Percentiles rank a stretch among this genome's conserved stretches.
phyloP scores from a whole-genome alignment of 805 yeast genomes.

The Wickerhamiella parazyma region DNA sequence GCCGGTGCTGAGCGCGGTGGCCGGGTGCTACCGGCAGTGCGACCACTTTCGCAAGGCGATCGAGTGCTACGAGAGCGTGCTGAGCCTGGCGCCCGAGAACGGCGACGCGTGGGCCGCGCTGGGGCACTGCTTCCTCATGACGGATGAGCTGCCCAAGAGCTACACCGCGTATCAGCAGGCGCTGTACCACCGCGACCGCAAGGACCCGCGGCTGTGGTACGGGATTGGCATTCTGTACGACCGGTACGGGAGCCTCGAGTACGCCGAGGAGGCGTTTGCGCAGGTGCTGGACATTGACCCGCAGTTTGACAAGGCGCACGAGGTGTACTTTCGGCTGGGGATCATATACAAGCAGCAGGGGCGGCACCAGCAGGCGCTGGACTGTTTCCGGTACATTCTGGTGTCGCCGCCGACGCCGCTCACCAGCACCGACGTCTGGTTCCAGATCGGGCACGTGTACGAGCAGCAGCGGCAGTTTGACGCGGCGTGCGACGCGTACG shows the following conservation, averaged over 20 bases:
- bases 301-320: conserved; percentile 88
- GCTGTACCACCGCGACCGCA: conserved; percentile 79
- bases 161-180: conserved; percentile 97
- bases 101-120: conserved; percentile 96
- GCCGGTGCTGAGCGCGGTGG: conserved; percentile 71
- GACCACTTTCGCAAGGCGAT: conserved; percentile 92
- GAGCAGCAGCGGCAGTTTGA: conserved; percentile 87
- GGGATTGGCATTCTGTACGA: conserved; percentile 96
- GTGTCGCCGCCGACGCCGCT: conserved; percentile 88
- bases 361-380: conserved; percentile 73
- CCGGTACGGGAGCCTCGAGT: conserved; percentile 88
- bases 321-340: conserved; percentile 90
- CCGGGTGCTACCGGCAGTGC: conserved; percentile 73
- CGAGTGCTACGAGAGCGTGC: conserved; percentile 79
- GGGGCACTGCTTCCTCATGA: conserved; percentile 89
- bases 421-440: conserved; percentile 96
- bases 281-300: conserved; percentile 93
- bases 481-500: conserved; percentile 91
- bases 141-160: conserved; percentile 90
- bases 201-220: conserved; percentile 96
- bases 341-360: conserved; percentile 93
- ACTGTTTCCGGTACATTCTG: conserved; percentile 86
- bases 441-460: conserved; percentile 90
- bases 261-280: conserved; percentile 97
- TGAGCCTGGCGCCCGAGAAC: conserved; percentile 67